Evolutionary conservation across 2,329 filamentous ascomycete genomes (phyloP).

Genomic region (Pestalotiopsis sp.): DNA sequence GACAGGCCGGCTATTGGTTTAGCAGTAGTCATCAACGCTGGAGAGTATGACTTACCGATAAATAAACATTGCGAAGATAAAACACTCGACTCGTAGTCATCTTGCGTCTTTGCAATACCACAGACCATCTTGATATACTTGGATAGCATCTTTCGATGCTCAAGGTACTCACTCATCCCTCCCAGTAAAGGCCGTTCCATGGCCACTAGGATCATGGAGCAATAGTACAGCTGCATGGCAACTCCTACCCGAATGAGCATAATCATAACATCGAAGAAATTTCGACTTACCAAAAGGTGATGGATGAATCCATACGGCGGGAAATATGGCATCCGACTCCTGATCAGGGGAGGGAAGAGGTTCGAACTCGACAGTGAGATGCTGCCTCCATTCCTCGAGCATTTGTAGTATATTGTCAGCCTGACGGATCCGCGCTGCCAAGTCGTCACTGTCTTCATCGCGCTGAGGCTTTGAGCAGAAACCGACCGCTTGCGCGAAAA

Average conservation of each 20-base stretch:
- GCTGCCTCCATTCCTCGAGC: neutral
- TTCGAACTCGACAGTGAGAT: neutral
- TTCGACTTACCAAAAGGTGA: neutral
- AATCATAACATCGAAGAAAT: neutral
- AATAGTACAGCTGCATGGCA: neutral
- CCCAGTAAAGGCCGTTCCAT: neutral
- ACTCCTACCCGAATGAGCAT: neutral
- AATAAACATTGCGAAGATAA: neutral
- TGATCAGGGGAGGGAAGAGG: neutral
- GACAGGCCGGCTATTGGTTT: neutral
- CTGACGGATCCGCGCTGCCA: neutral
- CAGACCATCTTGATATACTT: neutral
- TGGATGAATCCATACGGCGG: neutral
- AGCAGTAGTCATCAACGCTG: neutral
- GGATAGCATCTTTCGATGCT: neutral
- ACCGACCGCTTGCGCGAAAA: neutral
- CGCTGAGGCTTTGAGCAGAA: neutral
- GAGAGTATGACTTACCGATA: neutral
- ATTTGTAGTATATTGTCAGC: neutral
- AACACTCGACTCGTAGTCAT: neutral
- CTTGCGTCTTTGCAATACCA: neutral
- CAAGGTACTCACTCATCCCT: neutral
- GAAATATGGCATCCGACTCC: neutral
- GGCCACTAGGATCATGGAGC: neutral
- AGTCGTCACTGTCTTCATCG: neutral